Evolutionary conservation across 2,329 filamentous ascomycete genomes (phyloP).

Genomic region (Lachnellula suecica): DNA sequence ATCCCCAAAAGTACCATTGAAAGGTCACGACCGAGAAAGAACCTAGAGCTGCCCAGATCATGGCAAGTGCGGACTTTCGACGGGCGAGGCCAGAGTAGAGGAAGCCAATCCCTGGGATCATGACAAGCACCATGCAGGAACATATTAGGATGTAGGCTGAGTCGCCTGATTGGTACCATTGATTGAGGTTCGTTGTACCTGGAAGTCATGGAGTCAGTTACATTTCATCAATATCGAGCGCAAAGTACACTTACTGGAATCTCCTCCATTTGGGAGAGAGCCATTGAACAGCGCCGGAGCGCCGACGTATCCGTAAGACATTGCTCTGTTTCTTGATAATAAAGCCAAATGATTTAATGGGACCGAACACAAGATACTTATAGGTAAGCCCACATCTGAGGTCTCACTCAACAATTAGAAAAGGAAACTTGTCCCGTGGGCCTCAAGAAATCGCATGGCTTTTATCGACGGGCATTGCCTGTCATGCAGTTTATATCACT

Average conservation of each 20-base stretch:
- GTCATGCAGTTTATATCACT: no score
- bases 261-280: constrained; percentile 37
- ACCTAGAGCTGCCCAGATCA: constrained; percentile 92
- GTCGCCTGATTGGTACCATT: constrained; percentile 88
- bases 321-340: background rate
- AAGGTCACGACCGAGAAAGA: constrained; percentile 79
- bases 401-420: no score
- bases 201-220: constrained; percentile 10
- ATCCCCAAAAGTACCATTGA: constrained; percentile 72
- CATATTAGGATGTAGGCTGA: constrained; percentile 77
- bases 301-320: constrained; percentile 50
- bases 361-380: background rate
- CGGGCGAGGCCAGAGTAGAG: constrained; percentile 91
- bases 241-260: constrained; percentile 18
- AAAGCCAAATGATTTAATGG: background rate
- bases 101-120: constrained; percentile 90
- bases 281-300: constrained; percentile 58
- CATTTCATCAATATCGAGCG: background rate
- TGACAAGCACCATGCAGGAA: constrained; percentile 66
- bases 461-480: no score
- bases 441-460: no score
- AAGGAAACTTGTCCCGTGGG: no score
- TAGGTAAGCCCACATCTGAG: no score
- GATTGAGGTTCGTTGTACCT: constrained; percentile 85
- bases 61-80: constrained; percentile 82